These are phyloP conservation scores for Theileria equi DNA, from an alignment of 169 alveolate species.

Conservation along the genomic window DNA sequence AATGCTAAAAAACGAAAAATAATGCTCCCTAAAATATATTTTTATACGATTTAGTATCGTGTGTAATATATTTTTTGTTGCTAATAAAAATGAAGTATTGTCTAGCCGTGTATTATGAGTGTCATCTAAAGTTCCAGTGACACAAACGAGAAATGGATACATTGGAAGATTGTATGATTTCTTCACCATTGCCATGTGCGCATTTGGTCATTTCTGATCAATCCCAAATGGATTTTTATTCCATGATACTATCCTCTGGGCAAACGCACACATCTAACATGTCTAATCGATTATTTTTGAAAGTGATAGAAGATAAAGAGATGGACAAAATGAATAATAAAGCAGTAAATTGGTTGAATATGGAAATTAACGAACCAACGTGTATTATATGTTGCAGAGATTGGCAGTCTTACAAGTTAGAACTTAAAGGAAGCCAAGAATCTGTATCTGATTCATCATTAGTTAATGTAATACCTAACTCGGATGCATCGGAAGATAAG, in stretches of 20 bases:
- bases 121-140: no score
- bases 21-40: no score
- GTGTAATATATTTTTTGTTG: no score
- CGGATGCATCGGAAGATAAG: conserved; percentile 2
- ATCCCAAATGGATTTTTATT: conserved; percentile 9
- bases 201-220: conserved; percentile 15
- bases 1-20: no score
- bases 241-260: conserved; percentile 15
- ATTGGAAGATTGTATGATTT: conserved; percentile 15
- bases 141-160: conserved; percentile 46
- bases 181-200: conserved; percentile 55
- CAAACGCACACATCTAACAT: conserved; percentile 3
- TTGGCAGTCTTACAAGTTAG: conserved; percentile 55
- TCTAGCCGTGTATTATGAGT: no score
- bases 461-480: conserved; percentile 10
- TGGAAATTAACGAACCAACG: conserved; percentile 21
- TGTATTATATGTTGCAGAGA: conserved; percentile 46
- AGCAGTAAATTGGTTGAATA: conserved; percentile 35
- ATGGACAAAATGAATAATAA: not conserved
- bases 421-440: not conserved
- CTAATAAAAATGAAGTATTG: no score
- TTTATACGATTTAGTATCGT: no score
- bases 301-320: not conserved
- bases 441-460: conserved; percentile 3
- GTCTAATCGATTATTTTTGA: conserved; percentile 26